Evolutionary conservation across 306 rosid species (phyloP), one percentile per base, ranked within the genome.

Genomic region (Fagus crenata): DNA sequence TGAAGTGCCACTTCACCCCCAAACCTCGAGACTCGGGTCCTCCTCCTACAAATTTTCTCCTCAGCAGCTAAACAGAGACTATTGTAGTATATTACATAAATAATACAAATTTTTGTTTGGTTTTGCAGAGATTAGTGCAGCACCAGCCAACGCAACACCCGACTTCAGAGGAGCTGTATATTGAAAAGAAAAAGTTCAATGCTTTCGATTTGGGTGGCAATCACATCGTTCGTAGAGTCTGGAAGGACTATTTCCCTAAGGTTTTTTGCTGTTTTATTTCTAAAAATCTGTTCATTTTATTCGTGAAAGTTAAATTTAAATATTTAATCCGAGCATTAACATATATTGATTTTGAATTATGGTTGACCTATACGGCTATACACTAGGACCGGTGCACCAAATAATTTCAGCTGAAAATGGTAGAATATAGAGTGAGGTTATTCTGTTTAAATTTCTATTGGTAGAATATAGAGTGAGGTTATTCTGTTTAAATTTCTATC

Each of bases 151-250:
- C 95, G 51, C 97, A 92, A 74, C 63, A 88, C 78, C 97, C 95
- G 72, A 92, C 95, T 3, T 92, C 95, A 4, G 97, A 92, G 81
- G 97, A 92, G 76, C 75, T 92, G 86, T 85, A 89, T 83, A 92
- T 92, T 0, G 97, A 95, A 61, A 70, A 81, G 83, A 92, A 90
- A 51, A 92, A 88, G 75, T 92, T 92, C 88, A 92, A 90, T 72
- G 97, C 97, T 58, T 92, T 92, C 18, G 97, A 92, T 83, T 87
- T 92, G 90, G 97, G 97, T 43, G 97, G 97, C 4, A 95, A 90
- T 79, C 93, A 82, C 73, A 88, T 92, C 84, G 94, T 94, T 84
- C 97, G 97, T 49, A 84, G 97, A 82, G 97, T 92, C 76, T 92
- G 97, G 97, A 88, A 22, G 81, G 97, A 92, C 77, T 92, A 92